These are phyloP conservation scores for Wickerhamomyces sp. DNA, from an alignment of 1,139 yeast genomes.

Conservation along the genomic window DNA sequence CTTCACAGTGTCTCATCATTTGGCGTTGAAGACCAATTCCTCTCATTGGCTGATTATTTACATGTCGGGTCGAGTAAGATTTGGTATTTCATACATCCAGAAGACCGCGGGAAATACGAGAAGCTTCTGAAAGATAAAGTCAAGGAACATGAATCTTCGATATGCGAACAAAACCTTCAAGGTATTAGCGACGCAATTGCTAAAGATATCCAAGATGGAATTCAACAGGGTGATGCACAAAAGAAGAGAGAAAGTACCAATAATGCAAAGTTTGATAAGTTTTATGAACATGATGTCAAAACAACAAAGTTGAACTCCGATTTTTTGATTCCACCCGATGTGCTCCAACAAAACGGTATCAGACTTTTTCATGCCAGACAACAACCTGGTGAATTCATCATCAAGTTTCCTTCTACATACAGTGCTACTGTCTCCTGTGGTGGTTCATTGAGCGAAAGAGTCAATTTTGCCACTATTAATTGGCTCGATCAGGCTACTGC, in stretches of 20 bases:
- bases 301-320: conserved; percentile 18
- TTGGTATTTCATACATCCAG: conserved; percentile 83
- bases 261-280: conserved; percentile 11
- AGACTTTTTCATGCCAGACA: conserved; percentile 43
- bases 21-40: conserved; percentile 72
- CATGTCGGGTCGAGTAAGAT: conserved; percentile 64
- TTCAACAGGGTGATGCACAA: conserved; percentile 12
- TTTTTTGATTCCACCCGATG: conserved; percentile 39
- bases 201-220: conserved; percentile 18
- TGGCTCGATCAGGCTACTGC: conserved; percentile 50
- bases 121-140: conserved; percentile 29
- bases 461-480: conserved; percentile 49
- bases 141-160: conserved; percentile 8
- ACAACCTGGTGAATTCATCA: conserved; percentile 53
- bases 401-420: conserved; percentile 53
- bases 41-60: conserved; percentile 62
- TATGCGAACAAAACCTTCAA: conserved; percentile 8
- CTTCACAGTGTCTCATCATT: conserved; percentile 68
- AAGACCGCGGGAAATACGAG: conserved; percentile 60
- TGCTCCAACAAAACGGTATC: conserved; percentile 43
- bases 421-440: conserved; percentile 49
- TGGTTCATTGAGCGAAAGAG: conserved; percentile 48
- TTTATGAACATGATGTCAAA: conserved; percentile 12
- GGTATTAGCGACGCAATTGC: conserved; percentile 21
- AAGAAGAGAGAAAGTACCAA: conserved; percentile 13